These are phyloP conservation scores for Gonium pectorale DNA, from an alignment of 139 green algal species.

Conservation along the genomic window DNA sequence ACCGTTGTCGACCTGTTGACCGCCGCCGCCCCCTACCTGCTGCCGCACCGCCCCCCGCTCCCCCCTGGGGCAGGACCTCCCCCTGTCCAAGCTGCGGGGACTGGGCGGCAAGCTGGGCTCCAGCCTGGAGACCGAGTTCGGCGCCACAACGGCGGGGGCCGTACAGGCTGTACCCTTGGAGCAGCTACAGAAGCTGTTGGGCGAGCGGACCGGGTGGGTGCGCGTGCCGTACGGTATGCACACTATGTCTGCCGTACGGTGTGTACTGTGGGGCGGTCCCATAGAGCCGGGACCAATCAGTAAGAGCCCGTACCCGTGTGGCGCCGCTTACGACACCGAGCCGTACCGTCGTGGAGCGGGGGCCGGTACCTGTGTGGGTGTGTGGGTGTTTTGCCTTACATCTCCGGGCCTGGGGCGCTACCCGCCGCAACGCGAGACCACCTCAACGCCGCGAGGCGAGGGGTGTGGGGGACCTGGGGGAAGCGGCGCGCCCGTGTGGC, in stretches of 20 bases:
- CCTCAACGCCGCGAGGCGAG: too few species aligned
- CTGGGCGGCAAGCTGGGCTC: constrained; percentile 92
- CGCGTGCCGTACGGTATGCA: constrained; percentile 53
- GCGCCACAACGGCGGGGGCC: constrained; percentile 72
- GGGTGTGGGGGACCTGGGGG: too few species aligned
- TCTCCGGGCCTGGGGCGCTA: too few species aligned
- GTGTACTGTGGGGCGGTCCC: neutral
- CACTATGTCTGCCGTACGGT: neutral
- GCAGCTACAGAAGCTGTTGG: constrained; percentile 55
- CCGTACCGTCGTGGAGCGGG: too few species aligned
- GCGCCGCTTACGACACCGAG: too few species aligned
- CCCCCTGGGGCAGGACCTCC: constrained; percentile 63
- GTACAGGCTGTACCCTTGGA: constrained; percentile 57
- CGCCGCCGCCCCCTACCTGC: neutral
- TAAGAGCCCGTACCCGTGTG: too few species aligned
- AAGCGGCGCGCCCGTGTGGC: too few species aligned
- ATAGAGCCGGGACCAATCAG: too few species aligned
- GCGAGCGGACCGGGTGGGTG: constrained; percentile 37
- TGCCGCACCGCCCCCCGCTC: neutral
- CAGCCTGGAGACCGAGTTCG: constrained; percentile 61
- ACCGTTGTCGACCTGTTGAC: neutral
- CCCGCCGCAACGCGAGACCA: too few species aligned
- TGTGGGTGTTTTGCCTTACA: too few species aligned
- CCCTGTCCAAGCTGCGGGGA: constrained; percentile 87
- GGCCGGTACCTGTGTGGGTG: too few species aligned